These are phyloP conservation scores for Fusarium chuoi DNA, from an alignment of 2,329 filamentous ascomycete genomes.

Conservation along the genomic window DNA sequence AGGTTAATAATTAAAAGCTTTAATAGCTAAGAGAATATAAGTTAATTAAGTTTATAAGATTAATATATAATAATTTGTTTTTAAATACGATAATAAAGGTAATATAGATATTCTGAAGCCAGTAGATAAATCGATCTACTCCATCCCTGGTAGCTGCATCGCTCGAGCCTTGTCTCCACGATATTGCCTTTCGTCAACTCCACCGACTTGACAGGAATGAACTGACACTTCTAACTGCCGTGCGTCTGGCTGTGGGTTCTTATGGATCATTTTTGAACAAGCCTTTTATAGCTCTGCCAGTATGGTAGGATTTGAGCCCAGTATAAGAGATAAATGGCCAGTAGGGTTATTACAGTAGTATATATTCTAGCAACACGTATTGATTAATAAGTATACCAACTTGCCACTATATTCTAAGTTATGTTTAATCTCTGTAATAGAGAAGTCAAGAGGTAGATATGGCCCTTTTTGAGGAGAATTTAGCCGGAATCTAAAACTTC, in stretches of 20 bases:
- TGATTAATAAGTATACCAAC: not conserved
- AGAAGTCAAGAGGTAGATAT: not conserved
- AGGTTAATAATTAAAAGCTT: too few relatives aligned
- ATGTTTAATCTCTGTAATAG: rapidly evolving
- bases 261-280: rapidly evolving
- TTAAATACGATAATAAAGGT: too few relatives aligned
- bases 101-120: not conserved
- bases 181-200: not conserved
- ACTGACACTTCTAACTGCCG: not conserved
- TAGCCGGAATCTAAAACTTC: too few relatives aligned
- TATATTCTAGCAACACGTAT: not conserved
- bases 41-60: too few relatives aligned
- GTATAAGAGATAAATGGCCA: not conserved
- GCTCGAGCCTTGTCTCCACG: not conserved
- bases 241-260: not conserved
- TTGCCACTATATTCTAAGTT: rapidly evolving
- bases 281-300: not conserved
- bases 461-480: too few relatives aligned
- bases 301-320: not conserved
- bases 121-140: not conserved
- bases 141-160: not conserved
- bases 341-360: not conserved
- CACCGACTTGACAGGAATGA: not conserved
- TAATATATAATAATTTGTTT: too few relatives aligned
- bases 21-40: too few relatives aligned